A percentile compares a stretch with the other conserved stretches of the same genome.
phyloP scores from a whole-genome alignment of 2,329 filamentous ascomycete genomes.

The Ophiostoma ips region DNA sequence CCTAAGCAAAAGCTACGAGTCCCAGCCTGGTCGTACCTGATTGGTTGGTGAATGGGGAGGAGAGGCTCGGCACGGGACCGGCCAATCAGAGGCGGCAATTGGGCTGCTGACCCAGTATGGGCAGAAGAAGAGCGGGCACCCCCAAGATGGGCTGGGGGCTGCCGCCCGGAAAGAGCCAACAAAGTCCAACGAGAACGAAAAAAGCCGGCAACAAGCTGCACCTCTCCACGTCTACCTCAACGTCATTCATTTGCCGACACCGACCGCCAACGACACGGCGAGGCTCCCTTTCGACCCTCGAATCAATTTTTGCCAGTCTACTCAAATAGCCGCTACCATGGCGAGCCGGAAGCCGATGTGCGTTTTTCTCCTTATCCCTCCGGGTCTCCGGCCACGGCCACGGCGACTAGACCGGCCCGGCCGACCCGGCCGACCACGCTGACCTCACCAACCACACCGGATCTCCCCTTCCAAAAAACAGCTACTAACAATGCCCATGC shows the following conservation, averaged over 20 bases:
- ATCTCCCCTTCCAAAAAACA: too few relatives aligned
- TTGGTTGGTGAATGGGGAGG: constrained; percentile 10
- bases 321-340: constrained; percentile 27
- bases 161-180: constrained; percentile 6
- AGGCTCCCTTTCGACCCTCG: constrained; percentile 13
- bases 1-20: neutral
- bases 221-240: neutral
- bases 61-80: constrained; percentile 1
- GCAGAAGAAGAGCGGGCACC: neutral
- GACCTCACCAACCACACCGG: too few relatives aligned
- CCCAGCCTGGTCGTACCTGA: constrained; percentile 12
- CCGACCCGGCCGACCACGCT: neutral
- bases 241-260: constrained; percentile 7
- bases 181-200: constrained; percentile 5
- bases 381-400: neutral
- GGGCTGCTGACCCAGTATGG: constrained; percentile 13
- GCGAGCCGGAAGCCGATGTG: constrained; percentile 47
- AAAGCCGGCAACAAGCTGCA: neutral
- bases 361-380: constrained; percentile 12
- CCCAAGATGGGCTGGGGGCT: neutral
- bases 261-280: constrained; percentile 20
- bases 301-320: neutral
- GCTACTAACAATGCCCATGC: constrained; percentile 11
- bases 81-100: constrained; percentile 15
- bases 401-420: too few relatives aligned